Conservation (phyloP, 345 rosid species). For the Stellera chamaejasme region DNA sequence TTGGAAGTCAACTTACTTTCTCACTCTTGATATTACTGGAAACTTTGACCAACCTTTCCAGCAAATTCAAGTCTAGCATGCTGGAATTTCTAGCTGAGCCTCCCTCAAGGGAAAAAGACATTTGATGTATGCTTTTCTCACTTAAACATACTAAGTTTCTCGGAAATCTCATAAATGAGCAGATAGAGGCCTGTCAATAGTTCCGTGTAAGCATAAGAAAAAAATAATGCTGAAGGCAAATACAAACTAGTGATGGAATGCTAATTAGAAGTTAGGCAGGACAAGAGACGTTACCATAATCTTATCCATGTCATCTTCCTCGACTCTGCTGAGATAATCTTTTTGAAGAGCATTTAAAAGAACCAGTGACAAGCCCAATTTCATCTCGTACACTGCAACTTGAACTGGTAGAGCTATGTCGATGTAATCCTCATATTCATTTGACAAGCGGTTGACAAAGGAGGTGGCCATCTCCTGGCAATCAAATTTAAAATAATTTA, state of each 20-base stretch:
- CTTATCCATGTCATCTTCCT: conserved; percentile 38
- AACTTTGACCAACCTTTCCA: conserved; percentile 56
- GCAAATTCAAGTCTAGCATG: conserved; percentile 36
- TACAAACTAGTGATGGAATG: neutral
- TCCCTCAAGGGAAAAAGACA: conserved; percentile 26
- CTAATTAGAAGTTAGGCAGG: neutral
- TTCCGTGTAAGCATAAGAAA: conserved; percentile 16
- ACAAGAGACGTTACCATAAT: conserved; percentile 39
- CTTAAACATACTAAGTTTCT: conserved; percentile 27
- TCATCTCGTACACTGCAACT: conserved; percentile 90
- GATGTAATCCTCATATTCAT: conserved; percentile 50
- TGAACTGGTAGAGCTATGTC: conserved; percentile 86
- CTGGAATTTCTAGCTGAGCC: conserved; percentile 34
- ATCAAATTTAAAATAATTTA: conserved; percentile 14
- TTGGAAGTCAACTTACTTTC: conserved; percentile 29
- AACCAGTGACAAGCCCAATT: conserved; percentile 67
- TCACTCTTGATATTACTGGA: conserved; percentile 28
- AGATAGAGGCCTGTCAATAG: conserved; percentile 53
- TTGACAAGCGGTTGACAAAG: conserved; percentile 52
- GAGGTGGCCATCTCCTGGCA: conserved; percentile 67
- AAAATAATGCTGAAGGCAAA: conserved; percentile 1
- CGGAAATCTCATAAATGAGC: conserved; percentile 80
- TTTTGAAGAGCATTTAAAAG: conserved; percentile 39
- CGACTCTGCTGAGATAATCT: conserved; percentile 26
- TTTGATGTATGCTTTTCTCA: conserved; percentile 19